Conservation (phyloP, 257 asterid genomes). For the Penstemon barbatus region DNA sequence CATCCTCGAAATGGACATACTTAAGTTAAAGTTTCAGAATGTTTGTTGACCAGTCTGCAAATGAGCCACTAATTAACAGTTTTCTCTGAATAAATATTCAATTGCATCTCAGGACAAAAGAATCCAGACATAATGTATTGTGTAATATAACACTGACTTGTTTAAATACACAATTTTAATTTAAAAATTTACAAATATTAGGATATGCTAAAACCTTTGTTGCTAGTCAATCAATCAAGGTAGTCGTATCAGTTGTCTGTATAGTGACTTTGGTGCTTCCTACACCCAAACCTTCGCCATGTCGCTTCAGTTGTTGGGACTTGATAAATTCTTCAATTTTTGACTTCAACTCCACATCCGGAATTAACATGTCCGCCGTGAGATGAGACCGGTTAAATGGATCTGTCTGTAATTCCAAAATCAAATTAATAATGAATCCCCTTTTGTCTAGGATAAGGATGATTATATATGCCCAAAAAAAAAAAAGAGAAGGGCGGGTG, state of each 20-base stretch:
- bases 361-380: slow-evolving; percentile 84
- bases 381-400: slow-evolving; percentile 96
- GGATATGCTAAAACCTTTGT: slow-evolving; percentile 1
- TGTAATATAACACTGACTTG: not conserved
- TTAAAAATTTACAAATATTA: slow-evolving; percentile 42
- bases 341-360: slow-evolving; percentile 77
- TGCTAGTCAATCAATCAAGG: slow-evolving; percentile 76
- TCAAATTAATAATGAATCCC: not conserved
- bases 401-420: slow-evolving; percentile 66
- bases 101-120: slow-evolving; percentile 17
- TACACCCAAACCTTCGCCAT: slow-evolving; percentile 42
- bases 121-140: slow-evolving; percentile 16
- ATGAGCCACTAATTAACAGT: not conserved
- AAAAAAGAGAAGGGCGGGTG: not conserved
- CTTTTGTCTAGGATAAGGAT: not conserved
- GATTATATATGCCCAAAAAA: not conserved
- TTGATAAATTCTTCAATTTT: slow-evolving; percentile 69
- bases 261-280: slow-evolving; percentile 56
- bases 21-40: not conserved
- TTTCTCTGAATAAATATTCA: not conserved
- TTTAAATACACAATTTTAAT: slow-evolving; percentile 10
- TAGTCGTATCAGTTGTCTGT: slow-evolving; percentile 64
- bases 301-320: slow-evolving; percentile 52
- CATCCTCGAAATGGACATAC: too few species aligned
- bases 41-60: not conserved